Evolutionary conservation across 371 early-diverging fungal genomes (phyloP).

Genomic region (Mortierella polycephala): DNA sequence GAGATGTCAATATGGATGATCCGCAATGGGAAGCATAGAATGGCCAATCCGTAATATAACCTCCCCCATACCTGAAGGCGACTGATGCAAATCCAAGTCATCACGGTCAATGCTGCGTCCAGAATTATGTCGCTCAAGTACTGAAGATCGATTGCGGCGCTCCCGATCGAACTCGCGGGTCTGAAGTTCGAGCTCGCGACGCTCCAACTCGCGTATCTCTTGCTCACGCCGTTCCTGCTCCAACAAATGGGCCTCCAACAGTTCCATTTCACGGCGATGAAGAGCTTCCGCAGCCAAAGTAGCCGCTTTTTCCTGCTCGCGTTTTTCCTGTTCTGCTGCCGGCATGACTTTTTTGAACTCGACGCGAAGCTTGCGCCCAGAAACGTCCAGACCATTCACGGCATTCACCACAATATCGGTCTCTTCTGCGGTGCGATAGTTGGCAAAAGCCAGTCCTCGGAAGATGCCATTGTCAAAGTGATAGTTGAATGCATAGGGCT

Average conservation of each 20-base stretch:
- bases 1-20: background rate
- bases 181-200: conserved; percentile 54
- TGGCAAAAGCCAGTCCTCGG: conserved; percentile 86
- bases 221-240: conserved; percentile 60
- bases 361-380: conserved; percentile 82
- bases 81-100: conserved; percentile 33
- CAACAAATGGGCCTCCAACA: conserved; percentile 55
- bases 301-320: conserved; percentile 57
- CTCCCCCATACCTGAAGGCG: conserved; percentile 19
- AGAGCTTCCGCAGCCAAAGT: conserved; percentile 43
- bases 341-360: conserved; percentile 81
- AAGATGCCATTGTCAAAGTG: conserved; percentile 84
- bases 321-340: conserved; percentile 60
- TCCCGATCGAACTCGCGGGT: conserved; percentile 45
- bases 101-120: conserved; percentile 38
- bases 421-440: conserved; percentile 81
- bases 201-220: conserved; percentile 53
- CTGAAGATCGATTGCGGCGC: conserved; percentile 43
- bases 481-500: conserved; percentile 85
- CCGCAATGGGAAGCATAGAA: background rate
- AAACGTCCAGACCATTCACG: conserved; percentile 75
- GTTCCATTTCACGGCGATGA: conserved; percentile 46
- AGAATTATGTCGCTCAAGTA: conserved; percentile 43
- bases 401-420: conserved; percentile 74
- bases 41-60: too few relatives aligned